These are phyloP conservation scores for Candida taoyuanica DNA, from an alignment of 805 yeast species.

Conservation along the genomic window DNA sequence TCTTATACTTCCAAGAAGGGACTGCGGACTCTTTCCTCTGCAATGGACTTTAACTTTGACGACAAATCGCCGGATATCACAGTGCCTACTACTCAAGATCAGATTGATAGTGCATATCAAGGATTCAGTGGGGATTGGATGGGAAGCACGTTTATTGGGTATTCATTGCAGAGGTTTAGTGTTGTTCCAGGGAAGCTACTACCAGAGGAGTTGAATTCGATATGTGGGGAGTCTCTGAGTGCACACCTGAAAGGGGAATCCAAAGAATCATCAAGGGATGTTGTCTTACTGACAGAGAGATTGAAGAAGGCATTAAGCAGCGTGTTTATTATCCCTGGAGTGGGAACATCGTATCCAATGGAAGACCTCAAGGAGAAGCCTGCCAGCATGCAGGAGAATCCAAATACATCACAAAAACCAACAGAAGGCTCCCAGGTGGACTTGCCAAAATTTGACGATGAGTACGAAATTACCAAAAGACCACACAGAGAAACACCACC, in stretches of 20 bases:
- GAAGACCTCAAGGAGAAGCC: too few relatives aligned
- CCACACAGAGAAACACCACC: not conserved
- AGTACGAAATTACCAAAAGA: conserved; percentile 33
- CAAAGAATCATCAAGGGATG: not conserved
- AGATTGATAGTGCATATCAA: conserved; percentile 1
- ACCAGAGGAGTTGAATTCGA: conserved; percentile 1
- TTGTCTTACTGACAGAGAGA: not conserved
- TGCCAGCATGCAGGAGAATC: too few relatives aligned
- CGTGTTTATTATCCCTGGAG: not conserved
- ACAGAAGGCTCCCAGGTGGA: conserved; percentile 1
- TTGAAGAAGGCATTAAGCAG: not conserved
- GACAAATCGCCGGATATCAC: not conserved
- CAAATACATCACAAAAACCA: too few relatives aligned
- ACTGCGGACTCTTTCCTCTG: not conserved
- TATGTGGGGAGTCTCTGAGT: not conserved
- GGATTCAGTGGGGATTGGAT: conserved; percentile 2
- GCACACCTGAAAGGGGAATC: not conserved
- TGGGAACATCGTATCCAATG: not conserved
- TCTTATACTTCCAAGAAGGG: conserved; percentile 1
- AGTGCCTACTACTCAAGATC: conserved; percentile 3
- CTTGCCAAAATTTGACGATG: conserved; percentile 53
- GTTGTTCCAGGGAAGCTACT: not conserved
- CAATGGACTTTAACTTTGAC: conserved; percentile 1
- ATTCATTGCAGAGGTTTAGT: not conserved
- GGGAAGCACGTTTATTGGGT: conserved; percentile 1